Base-by-base conservation (phyloP, 202 grass and related monocot genomes). In the Eragrostis tef region DNA sequence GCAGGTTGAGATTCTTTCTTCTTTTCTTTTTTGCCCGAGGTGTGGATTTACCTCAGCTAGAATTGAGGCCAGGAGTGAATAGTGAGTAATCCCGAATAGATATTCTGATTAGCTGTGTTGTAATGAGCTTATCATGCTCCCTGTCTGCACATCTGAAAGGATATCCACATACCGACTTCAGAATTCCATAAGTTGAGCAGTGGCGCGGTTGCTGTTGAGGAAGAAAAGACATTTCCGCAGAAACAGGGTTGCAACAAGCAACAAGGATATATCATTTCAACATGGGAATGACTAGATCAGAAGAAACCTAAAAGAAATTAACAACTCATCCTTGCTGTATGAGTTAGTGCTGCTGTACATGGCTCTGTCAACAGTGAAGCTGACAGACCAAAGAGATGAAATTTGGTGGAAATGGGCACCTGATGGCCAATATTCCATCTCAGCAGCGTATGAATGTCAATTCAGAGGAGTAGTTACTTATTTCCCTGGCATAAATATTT, bases 1-100 rank as follows among this genome's bases (percentile, higher is more conserved):
- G 73, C 67, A 88, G 82, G 64, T 68, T 88, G 83, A 79, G 43
- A 36, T 27, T 77, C 64, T 84, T 60, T 81, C 48, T 81, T 47
- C 27, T 22, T 60, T 10, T 80, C 17, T 48, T 69, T 26, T 63
- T 13, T 83, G 13, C 42, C 54, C 9, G 42, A 57, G 64, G 85
- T 58, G 72, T 94, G 85, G 78, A 73, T 75, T 88, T 92, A 74
- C 68, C 77, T 75, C 49, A 77, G 74, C 34, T 89, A 90, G 73
- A 75, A 67, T 62, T 85, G 83, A 61, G 73, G 49, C 41, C 68
- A 81, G 74, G 57, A 79, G 78, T 82, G 60, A 79, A n/a, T 49
- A 77, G 71, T 50, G 57, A 51, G 81, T 68, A 75, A 81, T 84
- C 63, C 74, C 61, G 67, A 80, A 11, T 89, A 85, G 72, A 42